These are phyloP conservation scores for Podila epicladia DNA, from an alignment of 192 early-diverging fungal genomes.

Conservation along the genomic window DNA sequence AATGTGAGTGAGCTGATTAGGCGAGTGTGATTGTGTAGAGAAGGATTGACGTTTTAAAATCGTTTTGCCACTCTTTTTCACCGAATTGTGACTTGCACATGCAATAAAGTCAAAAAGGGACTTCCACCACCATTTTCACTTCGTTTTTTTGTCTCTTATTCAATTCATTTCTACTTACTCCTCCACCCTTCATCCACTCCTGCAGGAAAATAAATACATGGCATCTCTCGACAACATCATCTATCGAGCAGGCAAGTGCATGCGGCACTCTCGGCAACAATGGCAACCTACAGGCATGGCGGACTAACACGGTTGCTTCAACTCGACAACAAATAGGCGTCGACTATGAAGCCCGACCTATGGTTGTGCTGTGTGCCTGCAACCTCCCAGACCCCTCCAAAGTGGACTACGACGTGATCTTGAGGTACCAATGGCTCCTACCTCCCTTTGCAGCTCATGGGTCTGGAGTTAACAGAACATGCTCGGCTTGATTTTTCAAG, in stretches of 20 bases:
- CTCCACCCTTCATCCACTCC: background rate
- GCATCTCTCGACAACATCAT: conserved; percentile 50
- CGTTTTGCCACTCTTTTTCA: background rate
- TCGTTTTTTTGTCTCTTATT: background rate
- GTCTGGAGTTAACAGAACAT: too few relatives aligned
- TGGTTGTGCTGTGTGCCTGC: conserved; percentile 86
- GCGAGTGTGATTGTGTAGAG: background rate
- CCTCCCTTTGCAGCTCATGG: conserved; percentile 10
- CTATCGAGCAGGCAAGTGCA: conserved; percentile 42
- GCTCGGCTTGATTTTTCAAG: too few relatives aligned
- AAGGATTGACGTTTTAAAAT: background rate
- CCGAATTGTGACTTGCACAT: background rate
- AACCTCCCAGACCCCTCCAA: conserved; percentile 86
- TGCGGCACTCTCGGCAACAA: background rate
- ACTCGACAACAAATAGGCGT: conserved; percentile 63
- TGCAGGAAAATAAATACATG: conserved; percentile 3
- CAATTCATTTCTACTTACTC: background rate
- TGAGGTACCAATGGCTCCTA: conserved; percentile 61
- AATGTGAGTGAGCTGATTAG: background rate
- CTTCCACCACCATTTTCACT: background rate
- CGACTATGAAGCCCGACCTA: conserved; percentile 84
- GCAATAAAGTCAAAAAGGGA: too few relatives aligned
- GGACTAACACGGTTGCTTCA: background rate
- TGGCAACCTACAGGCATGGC: background rate
- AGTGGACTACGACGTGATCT: conserved; percentile 86